These are phyloP conservation scores for Rutstroemia sp. DNA, from an alignment of 2,329 filamentous ascomycete species.

Conservation along the genomic window DNA sequence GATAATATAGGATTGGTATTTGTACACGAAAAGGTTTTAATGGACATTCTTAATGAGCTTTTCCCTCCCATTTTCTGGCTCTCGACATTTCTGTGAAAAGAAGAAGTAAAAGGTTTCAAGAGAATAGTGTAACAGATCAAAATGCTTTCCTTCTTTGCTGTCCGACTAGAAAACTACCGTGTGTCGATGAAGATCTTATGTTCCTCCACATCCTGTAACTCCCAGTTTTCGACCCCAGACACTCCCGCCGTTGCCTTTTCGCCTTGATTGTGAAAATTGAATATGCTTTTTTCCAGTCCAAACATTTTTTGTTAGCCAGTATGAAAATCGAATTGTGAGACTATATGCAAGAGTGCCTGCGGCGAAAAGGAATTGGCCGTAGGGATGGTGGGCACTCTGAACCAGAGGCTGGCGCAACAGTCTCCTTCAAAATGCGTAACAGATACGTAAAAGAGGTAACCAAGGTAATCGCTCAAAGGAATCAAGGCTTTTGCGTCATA, in stretches of 20 bases:
- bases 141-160: constrained; percentile 21
- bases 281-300: neutral
- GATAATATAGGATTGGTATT: neutral
- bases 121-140: constrained; percentile 25
- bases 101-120: constrained; percentile 10
- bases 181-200: too few relatives aligned
- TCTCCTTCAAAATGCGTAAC: constrained; percentile 19
- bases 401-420: constrained; percentile 15
- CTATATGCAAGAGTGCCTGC: constrained; percentile 27
- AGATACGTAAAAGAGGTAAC: constrained; percentile 20
- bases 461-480: constrained; percentile 25
- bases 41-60: neutral
- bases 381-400: constrained; percentile 19
- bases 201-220: neutral
- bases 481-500: constrained; percentile 21
- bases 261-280: neutral
- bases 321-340: constrained; percentile 15
- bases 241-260: constrained; percentile 3
- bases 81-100: neutral
- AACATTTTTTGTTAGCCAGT: constrained; percentile 7
- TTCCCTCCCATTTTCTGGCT: neutral
- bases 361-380: constrained; percentile 18
- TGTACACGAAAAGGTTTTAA: neutral
- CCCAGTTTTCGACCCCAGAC: neutral
- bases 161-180: constrained; percentile 9